Evolutionary conservation across 345 rosid species (phyloP), one percentile per base, ranked within the genome.

Genomic region (Trapa incisa): DNA sequence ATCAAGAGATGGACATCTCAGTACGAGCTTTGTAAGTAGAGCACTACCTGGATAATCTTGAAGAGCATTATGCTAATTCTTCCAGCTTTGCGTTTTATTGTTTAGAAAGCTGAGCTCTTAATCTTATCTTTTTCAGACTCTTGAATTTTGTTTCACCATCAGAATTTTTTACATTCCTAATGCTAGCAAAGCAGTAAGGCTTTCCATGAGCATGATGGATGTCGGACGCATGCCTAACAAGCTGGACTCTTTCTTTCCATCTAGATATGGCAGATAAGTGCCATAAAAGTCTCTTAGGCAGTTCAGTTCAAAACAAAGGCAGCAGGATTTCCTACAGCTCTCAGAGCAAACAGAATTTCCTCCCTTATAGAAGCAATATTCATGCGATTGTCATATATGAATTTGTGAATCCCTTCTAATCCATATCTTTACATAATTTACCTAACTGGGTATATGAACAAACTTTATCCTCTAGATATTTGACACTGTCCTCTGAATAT

Each of bases 161-260:
- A 80, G 29, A 22, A 22, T 22, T 22, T 22, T 22, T 22, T 0
- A 22, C 29, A 22, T 86, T 84, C 67, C 79, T 70, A 73, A 70
- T 17, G 76, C 74, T 9, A 95, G 81, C 84, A 95, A 74, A 71
- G 82, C 73, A 77, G 87, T 82, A 68, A 91, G 99, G 85, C 97
- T 91, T 47, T 94, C 99, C 97, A 94, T 89, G 85, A 95, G 76
- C 99, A 95, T 91, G 79, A 95, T 95, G 73, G 97, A 89, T 52
- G 97, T 95, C 67, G 97, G 81, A 67, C 99, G 94, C 63, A 91
- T 80, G 69, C 99, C 97, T 85, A 95, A 74, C 42, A 95, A 82
- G 77, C 68, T 79, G 13, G 91, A 81, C 61, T 91, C 97, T 79
- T 91, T 95, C 81, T 95, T 95, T 47, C 93, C 97, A 76, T 91